These are phyloP conservation scores for Candida glaebosa DNA, from an alignment of 805 yeast genomes.

Conservation along the genomic window DNA sequence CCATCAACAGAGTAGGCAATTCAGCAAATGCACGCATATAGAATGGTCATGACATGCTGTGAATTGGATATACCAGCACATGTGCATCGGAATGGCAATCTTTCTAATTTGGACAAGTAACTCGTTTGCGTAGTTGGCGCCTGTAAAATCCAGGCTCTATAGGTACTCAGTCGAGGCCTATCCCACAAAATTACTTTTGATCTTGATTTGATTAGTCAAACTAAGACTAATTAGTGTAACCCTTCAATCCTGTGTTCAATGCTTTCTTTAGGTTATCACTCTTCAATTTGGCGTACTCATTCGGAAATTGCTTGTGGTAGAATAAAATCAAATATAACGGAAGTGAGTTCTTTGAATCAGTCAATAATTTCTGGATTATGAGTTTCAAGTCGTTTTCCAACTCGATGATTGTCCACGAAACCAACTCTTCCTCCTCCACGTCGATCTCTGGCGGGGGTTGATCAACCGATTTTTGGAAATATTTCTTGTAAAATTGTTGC, in stretches of 20 bases:
- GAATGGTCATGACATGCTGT: no score
- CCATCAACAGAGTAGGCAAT: no score
- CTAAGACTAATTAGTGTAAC: no score
- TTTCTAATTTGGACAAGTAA: no score
- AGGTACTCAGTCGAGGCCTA: no score
- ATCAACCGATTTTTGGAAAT: conserved; percentile 7
- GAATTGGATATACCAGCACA: no score
- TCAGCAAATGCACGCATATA: no score
- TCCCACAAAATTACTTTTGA: no score
- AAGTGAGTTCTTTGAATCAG: not conserved
- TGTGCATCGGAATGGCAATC: no score
- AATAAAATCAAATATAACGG: conserved; percentile 29
- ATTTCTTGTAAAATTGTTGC: not conserved
- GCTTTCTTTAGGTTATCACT: conserved; percentile 28
- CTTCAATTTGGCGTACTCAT: conserved; percentile 33
- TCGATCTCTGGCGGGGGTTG: conserved; percentile 1
- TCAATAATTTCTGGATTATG: conserved; percentile 17
- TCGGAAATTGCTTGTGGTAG: conserved; percentile 24
- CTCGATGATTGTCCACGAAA: conserved; percentile 26
- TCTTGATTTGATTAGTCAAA: no score
- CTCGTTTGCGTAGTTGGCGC: no score
- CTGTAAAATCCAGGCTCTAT: no score
- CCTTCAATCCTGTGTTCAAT: conserved; percentile 31
- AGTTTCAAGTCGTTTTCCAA: conserved; percentile 27
- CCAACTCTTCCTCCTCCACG: conserved; percentile 7